These are phyloP conservation scores for Oryza coarctata DNA, from an alignment of 176 grass and related monocot species.

Conservation along the genomic window DNA sequence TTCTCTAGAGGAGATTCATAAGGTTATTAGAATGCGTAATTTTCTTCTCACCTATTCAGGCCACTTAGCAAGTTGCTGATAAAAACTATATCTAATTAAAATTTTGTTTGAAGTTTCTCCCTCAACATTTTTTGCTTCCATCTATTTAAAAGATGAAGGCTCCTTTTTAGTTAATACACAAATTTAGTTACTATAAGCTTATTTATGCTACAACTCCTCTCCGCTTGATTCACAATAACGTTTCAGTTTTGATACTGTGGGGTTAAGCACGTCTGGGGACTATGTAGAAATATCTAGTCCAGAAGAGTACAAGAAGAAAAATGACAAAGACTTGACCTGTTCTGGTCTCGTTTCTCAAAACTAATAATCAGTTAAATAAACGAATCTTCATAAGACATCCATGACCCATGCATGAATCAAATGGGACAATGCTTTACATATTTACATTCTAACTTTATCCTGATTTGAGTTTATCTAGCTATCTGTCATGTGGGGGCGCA, in stretches of 20 bases:
- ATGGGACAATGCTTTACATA: neutral
- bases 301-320: neutral
- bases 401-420: neutral
- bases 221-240: neutral
- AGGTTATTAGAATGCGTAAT: neutral
- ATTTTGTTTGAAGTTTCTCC: neutral
- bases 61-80: neutral
- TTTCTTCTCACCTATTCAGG: constrained; percentile 14
- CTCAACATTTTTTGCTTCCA: neutral
- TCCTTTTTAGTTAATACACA: neutral
- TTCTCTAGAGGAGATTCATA: neutral
- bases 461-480: neutral
- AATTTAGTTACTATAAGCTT: neutral
- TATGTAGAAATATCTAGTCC: neutral
- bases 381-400: constrained; percentile 10
- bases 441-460: neutral
- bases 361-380: constrained; percentile 13
- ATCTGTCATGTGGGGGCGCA: too few species aligned
- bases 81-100: neutral
- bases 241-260: neutral
- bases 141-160: neutral
- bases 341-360: constrained; percentile 22
- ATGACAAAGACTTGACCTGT: constrained; percentile 2
- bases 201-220: neutral
- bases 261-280: neutral